Percentiles rank a stretch among this genome's conserved stretches.
phyloP scores from a whole-genome alignment of 192 early-diverging fungal species.

The Physocladia obscura region DNA sequence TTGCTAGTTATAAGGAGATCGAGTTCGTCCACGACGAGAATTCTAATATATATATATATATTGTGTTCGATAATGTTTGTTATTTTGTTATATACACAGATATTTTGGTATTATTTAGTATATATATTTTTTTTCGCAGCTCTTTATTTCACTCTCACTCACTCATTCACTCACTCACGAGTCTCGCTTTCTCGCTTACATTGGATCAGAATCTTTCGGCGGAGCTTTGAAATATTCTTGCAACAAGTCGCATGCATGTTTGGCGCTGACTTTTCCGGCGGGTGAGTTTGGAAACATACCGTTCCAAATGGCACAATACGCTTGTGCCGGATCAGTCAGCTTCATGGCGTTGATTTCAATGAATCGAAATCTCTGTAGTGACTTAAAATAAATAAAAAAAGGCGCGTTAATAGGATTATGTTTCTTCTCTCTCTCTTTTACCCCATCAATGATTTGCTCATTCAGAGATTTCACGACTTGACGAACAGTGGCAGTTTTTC shows the following conservation, averaged over 20 bases:
- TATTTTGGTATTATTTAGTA: slow-evolving; percentile 8
- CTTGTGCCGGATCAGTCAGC: slow-evolving; percentile 85
- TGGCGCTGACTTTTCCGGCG: slow-evolving; percentile 66
- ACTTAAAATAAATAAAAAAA: slow-evolving; percentile 2
- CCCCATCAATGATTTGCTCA: slow-evolving; percentile 56
- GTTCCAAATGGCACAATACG: slow-evolving; percentile 83
- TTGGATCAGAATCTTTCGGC: slow-evolving; percentile 21
- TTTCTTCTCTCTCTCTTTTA: slow-evolving; percentile 27
- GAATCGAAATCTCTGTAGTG: slow-evolving; percentile 66
- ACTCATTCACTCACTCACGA: too few species aligned
- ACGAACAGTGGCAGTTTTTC: slow-evolving; percentile 93
- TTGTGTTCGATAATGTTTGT: too few species aligned
- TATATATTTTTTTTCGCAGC: too few species aligned
- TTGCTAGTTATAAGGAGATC: slow-evolving; percentile 90
- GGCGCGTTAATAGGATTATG: neutral
- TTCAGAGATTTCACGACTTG: slow-evolving; percentile 77
- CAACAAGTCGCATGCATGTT: slow-evolving; percentile 77
- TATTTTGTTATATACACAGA: slow-evolving; percentile 9
- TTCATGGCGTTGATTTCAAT: slow-evolving; percentile 99
- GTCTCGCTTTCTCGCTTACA: too few species aligned
- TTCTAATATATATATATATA: slow-evolving; percentile 53
- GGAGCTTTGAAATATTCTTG: slow-evolving; percentile 27
- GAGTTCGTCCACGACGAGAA: slow-evolving; percentile 96
- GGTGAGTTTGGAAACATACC: slow-evolving; percentile 50
- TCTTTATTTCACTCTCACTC: too few species aligned